Evolutionary conservation across 306 rosid species (phyloP), one percentile per base, ranked within the genome.

Genomic region (Trifolium pratense): DNA sequence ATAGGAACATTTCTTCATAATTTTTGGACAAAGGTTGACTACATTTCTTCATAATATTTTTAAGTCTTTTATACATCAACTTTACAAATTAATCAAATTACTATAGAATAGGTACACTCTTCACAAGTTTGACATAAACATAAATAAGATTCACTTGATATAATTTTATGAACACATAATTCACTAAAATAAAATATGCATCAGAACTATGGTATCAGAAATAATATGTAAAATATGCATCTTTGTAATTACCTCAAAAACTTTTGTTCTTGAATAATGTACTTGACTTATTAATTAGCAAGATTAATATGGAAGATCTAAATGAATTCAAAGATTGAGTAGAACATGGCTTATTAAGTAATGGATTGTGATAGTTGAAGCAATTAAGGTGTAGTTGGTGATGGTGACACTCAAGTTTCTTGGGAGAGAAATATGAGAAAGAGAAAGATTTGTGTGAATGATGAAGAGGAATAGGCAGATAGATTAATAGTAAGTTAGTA

Each of bases 301-400:
- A 29, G 32, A 29, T 29, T 16, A 51, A 51, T 15, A 51, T 51
- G 57, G 11, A 51, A 51, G 57, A 16, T 51, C 25, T 16, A 53
- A 23, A 56, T 11, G 61, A 56, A 70, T 68, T 84, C 72, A 15
- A 69, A 34, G 69, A 62, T 16, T 17, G 84, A 76, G 68, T 43
- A 81, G 29, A 73, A 60, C 45, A 43, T 79, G 73, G 5, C 67
- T 83, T 62, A 66, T 29, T 57, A 61, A 76, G 79, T 65, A 75
- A 42, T 71, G 18, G 39, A 66, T 40, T 34, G 56, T 17, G 86
- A 81, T 55, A 72, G 87, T 83, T 83, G 87, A 75, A 83, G 93
- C 83, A 81, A 85, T 84, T 80, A 80, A 84, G 84, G 81, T 60
- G 79, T 64, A 83, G 89, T 88, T 82, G 89, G 37, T 67, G 56